phyloP scores from a whole-genome alignment of 371 early-diverging fungal species.

The Mucor velutinosus region DNA sequence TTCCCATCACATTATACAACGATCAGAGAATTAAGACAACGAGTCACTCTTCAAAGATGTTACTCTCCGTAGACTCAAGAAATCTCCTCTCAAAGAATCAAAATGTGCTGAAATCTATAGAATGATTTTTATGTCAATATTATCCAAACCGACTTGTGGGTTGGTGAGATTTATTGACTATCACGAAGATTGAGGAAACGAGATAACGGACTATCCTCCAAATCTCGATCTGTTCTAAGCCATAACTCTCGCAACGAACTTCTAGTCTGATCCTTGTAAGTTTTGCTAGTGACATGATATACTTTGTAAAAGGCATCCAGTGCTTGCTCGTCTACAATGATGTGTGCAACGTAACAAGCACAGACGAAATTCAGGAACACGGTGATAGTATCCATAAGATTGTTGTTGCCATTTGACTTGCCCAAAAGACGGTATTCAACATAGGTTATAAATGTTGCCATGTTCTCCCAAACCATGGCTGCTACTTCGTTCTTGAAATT shows the following conservation, averaged over 20 bases:
- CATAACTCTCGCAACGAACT: neutral
- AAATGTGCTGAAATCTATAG: neutral
- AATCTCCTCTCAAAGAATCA: slow-evolving; percentile 10
- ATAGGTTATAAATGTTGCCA: neutral
- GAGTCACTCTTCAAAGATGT: slow-evolving; percentile 28
- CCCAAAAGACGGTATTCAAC: neutral
- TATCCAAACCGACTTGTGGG: slow-evolving; percentile 11
- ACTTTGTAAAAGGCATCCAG: neutral
- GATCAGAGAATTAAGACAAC: slow-evolving; percentile 16
- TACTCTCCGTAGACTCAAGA: slow-evolving; percentile 30
- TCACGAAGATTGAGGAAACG: neutral
- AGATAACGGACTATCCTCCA: neutral
- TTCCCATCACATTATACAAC: slow-evolving; percentile 2
- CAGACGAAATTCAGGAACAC: neutral
- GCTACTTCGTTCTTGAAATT: neutral
- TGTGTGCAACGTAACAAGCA: neutral
- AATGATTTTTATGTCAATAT: neutral
- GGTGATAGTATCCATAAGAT: neutral
- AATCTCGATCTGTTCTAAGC: neutral
- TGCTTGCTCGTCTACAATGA: neutral
- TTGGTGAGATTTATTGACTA: neutral
- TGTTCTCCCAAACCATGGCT: neutral
- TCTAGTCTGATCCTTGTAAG: neutral
- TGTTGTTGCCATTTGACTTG: neutral
- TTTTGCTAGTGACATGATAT: neutral